phyloP scores from a whole-genome alignment of 2,329 filamentous ascomycete species.

The Aspergillus phoenicis region DNA sequence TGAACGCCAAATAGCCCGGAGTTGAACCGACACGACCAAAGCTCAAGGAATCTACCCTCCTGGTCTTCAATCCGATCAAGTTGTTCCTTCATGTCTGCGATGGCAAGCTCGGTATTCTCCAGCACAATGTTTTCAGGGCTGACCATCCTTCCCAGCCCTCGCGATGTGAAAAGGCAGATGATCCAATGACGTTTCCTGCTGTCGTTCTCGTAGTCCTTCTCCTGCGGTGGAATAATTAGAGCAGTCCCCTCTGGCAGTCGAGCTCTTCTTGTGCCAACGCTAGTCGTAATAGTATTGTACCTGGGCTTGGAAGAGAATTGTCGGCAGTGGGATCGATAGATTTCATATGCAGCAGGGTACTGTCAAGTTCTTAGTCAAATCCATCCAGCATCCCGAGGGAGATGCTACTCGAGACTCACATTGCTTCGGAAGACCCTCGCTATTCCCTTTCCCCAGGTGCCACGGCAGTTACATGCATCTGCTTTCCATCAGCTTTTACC shows the following conservation, averaged over 20 bases:
- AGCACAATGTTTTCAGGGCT: slow-evolving; percentile 49
- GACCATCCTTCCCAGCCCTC: slow-evolving; percentile 49
- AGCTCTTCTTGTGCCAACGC: slow-evolving; percentile 16
- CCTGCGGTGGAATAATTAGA: slow-evolving; percentile 56
- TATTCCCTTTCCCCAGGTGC: slow-evolving; percentile 62
- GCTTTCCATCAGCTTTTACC: neutral
- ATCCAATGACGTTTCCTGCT: slow-evolving; percentile 53
- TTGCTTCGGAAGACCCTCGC: slow-evolving; percentile 53
- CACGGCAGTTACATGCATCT: slow-evolving; percentile 63
- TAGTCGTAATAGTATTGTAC: slow-evolving; percentile 9
- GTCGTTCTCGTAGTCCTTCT: slow-evolving; percentile 30
- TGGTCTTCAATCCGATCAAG: slow-evolving; percentile 34
- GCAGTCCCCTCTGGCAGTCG: slow-evolving; percentile 49
- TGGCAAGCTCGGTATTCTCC: slow-evolving; percentile 50
- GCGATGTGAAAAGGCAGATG: slow-evolving; percentile 62
- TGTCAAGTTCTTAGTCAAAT: slow-evolving; percentile 19
- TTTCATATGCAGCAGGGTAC: slow-evolving; percentile 55
- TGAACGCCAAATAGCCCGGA: slow-evolving; percentile 59
- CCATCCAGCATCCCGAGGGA: too few species aligned
- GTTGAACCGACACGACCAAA: slow-evolving; percentile 60
- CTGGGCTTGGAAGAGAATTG: slow-evolving; percentile 19
- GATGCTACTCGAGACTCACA: slow-evolving; percentile 21
- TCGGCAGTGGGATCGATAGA: slow-evolving; percentile 54
- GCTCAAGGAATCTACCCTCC: slow-evolving; percentile 27
- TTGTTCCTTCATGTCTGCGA: slow-evolving; percentile 52